Evolutionary conservation across 768 basidiomycete species (phyloP), one percentile per base, ranked within the genome.

Genomic region (Royoungia palumana): DNA sequence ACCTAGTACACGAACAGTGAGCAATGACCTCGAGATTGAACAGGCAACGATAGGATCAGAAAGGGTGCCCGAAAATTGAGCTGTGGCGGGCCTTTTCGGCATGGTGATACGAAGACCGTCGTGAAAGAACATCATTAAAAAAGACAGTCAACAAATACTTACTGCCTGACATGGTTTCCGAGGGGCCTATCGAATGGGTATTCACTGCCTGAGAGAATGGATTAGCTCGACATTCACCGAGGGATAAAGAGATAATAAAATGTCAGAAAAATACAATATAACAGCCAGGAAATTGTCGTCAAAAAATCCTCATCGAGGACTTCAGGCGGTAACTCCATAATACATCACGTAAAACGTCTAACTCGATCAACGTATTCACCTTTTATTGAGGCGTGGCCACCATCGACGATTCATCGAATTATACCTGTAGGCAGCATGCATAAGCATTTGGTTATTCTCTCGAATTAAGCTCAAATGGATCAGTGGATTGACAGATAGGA

Each of bases 11-110:
- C 51, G 14, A 61, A 47, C 9, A 22, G 22, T n/a, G 12, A 19
- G 13, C 25, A 22, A 20, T 12, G 11, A 27, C 8, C 40, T 28
- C 3, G 11, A 22, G 11, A 37, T 2, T 4, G 6, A 34, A 34
- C 1, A 2, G n/a, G 14, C 21, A 52, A 46, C 42, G 49, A 58
- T 58, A 53, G 46, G 5, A 72, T 88, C 85, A 88, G 86, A 54
- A 38, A 71, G 82, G 86, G 81, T 73, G 87, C 86, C 88, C 88
- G 85, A 81, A 61, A 54, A 37, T 76, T 89, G 88, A 90, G 88
- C 88, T 90, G 82, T 87, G 83, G 83, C 88, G 87, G 88, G 88
- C 88, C 80, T 64, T 87, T 90, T 90, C 88, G 88, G 83, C 86
- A 89, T 70, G 49, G 57, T 67, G 49, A 61, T 90, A 89, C 88